Conservation (phyloP, 495 filamentous ascomycete species). For the Trichoderma reesei region DNA sequence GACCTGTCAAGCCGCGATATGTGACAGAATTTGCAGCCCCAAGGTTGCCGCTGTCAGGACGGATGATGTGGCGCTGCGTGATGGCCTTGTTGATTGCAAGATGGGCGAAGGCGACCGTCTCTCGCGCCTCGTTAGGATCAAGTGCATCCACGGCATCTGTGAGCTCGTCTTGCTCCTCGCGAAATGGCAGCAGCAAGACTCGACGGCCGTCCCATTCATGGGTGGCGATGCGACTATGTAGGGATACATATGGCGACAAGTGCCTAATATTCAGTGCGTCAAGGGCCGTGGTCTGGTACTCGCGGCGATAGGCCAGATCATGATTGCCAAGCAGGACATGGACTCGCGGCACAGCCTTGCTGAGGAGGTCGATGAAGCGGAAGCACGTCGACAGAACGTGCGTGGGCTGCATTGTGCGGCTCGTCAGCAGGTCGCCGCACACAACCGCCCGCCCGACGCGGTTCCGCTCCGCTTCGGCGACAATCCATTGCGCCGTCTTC, state of each 20-base stretch:
- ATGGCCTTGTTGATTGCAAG: slow-evolving; percentile 26
- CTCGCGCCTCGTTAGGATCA: slow-evolving; percentile 15
- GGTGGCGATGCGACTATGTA: slow-evolving; percentile 18
- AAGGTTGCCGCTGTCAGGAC: slow-evolving; percentile 10
- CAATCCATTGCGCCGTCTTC: slow-evolving; percentile 25
- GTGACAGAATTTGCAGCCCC: slow-evolving; percentile 14
- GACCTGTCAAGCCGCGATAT: slow-evolving; percentile 22
- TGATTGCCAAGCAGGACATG: slow-evolving; percentile 27
- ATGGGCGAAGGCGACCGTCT: slow-evolving; percentile 24
- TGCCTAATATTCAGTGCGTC: slow-evolving; percentile 24
- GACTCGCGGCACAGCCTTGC: slow-evolving; percentile 22
- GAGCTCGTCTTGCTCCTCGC: slow-evolving; percentile 10
- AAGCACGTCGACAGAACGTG: slow-evolving; percentile 24
- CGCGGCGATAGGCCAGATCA: slow-evolving; percentile 25
- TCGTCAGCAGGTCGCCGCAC: slow-evolving; percentile 26
- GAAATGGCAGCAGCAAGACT: slow-evolving; percentile 13
- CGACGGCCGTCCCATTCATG: slow-evolving; percentile 22
- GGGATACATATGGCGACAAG: slow-evolving; percentile 18
- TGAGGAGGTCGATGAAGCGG: slow-evolving; percentile 22
- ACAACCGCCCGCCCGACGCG: slow-evolving; percentile 22
- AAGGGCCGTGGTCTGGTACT: slow-evolving; percentile 22
- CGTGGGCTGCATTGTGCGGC: slow-evolving; percentile 23
- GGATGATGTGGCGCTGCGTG: slow-evolving; percentile 20
- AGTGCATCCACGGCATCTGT: slow-evolving; percentile 18
- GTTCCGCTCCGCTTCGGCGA: slow-evolving; percentile 15